Evolutionary conservation across 441 rosid species (phyloP), one percentile per base, ranked within the genome.

Genomic region (Brassica balearica): DNA sequence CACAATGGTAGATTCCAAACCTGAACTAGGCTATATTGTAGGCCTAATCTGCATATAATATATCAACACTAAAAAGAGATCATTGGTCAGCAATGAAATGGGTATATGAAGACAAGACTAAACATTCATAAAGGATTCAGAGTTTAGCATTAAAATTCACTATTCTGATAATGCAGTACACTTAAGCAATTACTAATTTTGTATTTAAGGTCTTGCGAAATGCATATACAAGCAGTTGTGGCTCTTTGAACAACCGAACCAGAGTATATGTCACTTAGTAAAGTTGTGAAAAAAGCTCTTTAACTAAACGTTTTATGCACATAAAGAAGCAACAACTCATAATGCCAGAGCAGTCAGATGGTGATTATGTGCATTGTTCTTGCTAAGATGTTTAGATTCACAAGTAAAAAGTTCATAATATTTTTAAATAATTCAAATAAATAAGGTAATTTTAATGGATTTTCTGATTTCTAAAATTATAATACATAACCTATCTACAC

Each of bases 401-500:
- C 51, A 43, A 43, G 51, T 43, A 43, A 43, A 43, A 43, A 43
- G 51, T 43, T 43, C 6, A 43, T 43, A 43, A 34, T 38, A 38
- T 38, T 38, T 38, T 38, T 38, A 38, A 2, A 43, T 0, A 46
- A 46, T 46, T 46, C 53, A 46, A 46, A 12, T 46, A 46, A 46
- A 46, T 46, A 46, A 46, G 53, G 53, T 46, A 46, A 46, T 46
- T 11, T 46, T 46, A 46, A 46, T 46, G 53, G 53, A 46, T 46
- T 46, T 46, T 46, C 53, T 46, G 53, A 12, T 46, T 46, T 46
- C 48, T 41, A 41, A 41, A 38, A 4, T 46, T 10, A 9, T 68
- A 19, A 41, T 20, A 46, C 62, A 15, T 76, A 25, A 62, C 58
- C 48, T 64, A 71, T 36, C 15, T 55, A 75, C 65, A 77, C 75